Percentiles rank a stretch among this genome's conserved stretches.
phyloP scores from a whole-genome alignment of 1,139 yeast species.

The Sugiyamaella novakii region DNA sequence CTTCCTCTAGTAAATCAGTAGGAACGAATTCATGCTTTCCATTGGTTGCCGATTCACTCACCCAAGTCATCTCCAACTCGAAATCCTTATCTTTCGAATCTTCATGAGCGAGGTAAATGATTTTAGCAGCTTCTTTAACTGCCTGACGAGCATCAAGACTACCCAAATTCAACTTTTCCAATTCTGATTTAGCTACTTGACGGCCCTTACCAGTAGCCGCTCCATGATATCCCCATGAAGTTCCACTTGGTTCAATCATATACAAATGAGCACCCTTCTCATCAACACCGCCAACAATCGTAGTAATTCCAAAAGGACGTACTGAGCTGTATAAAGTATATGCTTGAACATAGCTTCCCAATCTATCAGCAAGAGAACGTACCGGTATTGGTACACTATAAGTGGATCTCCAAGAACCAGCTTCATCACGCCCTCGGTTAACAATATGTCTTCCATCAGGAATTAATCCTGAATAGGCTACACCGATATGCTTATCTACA shows the following conservation, averaged over 20 bases:
- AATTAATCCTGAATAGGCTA: conserved; percentile 83
- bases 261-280: conserved; percentile 77
- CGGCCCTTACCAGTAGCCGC: conserved; percentile 99
- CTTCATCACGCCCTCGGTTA: conserved; percentile 90
- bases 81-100: conserved; percentile 97
- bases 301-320: conserved; percentile 92
- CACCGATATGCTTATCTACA: conserved; percentile 91
- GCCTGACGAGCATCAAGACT: conserved; percentile 76
- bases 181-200: conserved; percentile 92
- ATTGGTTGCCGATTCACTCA: conserved; percentile 68
- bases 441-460: conserved; percentile 98
- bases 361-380: conserved; percentile 80
- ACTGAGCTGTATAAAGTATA: conserved; percentile 96
- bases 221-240: conserved; percentile 95
- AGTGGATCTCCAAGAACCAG: conserved; percentile 71
- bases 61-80: conserved; percentile 94
- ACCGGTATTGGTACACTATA: conserved; percentile 79
- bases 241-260: conserved; percentile 97
- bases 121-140: conserved; percentile 89
- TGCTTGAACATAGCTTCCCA: conserved; percentile 92
- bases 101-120: conserved; percentile 92
- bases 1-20: conserved; percentile 74
- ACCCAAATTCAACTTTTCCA: conserved; percentile 82
- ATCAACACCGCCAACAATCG: conserved; percentile 93
- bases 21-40: conserved; percentile 85